These are phyloP conservation scores for Sphaceloma murrayae DNA, from an alignment of 2,329 filamentous ascomycete genomes.

Conservation along the genomic window DNA sequence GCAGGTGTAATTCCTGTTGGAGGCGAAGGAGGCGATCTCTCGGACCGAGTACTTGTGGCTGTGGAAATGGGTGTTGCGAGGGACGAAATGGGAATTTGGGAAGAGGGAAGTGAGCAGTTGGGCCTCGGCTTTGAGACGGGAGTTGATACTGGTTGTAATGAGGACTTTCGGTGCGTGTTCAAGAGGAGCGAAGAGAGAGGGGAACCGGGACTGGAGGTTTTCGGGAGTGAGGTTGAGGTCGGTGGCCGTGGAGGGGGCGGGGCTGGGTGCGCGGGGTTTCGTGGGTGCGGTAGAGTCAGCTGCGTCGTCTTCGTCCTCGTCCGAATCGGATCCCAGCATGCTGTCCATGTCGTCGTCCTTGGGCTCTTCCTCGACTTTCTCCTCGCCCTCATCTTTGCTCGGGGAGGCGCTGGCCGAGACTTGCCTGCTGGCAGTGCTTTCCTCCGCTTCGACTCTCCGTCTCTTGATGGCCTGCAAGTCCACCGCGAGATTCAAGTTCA, in stretches of 20 bases:
- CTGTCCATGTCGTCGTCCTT: constrained; percentile 58
- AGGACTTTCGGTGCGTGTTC: constrained; percentile 67
- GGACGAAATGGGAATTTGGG: constrained; percentile 72
- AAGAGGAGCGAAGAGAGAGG: constrained; percentile 48
- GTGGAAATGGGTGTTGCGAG: constrained; percentile 71
- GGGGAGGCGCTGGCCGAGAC: constrained; percentile 34
- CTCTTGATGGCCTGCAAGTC: constrained; percentile 40
- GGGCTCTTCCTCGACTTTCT: constrained; percentile 42
- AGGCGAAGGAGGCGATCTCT: constrained; percentile 80
- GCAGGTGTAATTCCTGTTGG: constrained; percentile 72
- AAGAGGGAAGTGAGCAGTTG: constrained; percentile 70
- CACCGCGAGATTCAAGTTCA: constrained; percentile 34
- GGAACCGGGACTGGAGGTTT: constrained; percentile 52
- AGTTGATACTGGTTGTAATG: constrained; percentile 83
- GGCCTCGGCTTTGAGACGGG: constrained; percentile 76
- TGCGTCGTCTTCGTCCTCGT: constrained; percentile 46
- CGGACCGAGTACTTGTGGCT: constrained; percentile 84
- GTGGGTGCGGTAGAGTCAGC: constrained; percentile 25
- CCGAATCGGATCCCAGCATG: constrained; percentile 57
- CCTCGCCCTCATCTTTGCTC: constrained; percentile 33
- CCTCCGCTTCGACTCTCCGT: constrained; percentile 33
- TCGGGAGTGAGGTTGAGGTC: constrained; percentile 53
- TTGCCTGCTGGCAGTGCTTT: constrained; percentile 22
- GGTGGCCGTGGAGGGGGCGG: constrained; percentile 47
- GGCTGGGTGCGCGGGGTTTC: constrained; percentile 39